Percentiles rank a stretch among this genome's conserved stretches.
These are phyloP conservation scores for Leishmania major DNA, from an alignment of 208 protist species.

Conservation along the genomic window DNA sequence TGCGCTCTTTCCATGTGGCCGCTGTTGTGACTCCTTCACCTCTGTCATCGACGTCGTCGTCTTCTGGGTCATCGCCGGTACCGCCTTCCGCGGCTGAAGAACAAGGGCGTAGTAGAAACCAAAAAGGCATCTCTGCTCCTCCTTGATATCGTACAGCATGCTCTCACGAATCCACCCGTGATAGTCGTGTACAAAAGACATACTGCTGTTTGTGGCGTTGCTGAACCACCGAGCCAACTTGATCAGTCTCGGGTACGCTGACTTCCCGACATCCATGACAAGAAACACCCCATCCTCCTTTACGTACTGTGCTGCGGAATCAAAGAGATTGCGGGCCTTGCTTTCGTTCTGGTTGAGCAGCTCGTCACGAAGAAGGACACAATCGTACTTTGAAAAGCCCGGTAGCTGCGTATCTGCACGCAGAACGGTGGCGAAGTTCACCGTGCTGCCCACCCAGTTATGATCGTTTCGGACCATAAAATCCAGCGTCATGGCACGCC, in stretches of 20 bases:
- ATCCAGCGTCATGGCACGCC: constrained; percentile 81
- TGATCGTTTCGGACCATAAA: constrained; percentile 86
- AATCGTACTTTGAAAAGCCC: constrained; percentile 73
- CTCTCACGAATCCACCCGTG: constrained; percentile 73
- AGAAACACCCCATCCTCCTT: constrained; percentile 61
- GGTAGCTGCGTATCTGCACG: constrained; percentile 37
- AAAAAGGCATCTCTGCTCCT: constrained; percentile 57
- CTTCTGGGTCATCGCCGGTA: neutral
- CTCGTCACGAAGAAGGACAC: constrained; percentile 77
- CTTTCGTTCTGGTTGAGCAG: constrained; percentile 55
- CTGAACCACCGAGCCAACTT: constrained; percentile 59
- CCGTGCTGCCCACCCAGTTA: constrained; percentile 81
- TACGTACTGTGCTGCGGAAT: constrained; percentile 55
- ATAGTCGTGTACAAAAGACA: constrained; percentile 81
- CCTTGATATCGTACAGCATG: constrained; percentile 62
- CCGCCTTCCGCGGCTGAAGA: constrained; percentile 22
- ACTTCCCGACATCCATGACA: constrained; percentile 82
- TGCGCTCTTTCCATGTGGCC: neutral
- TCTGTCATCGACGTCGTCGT: neutral
- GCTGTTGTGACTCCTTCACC: neutral
- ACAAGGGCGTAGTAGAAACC: constrained; percentile 76
- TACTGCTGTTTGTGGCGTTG: constrained; percentile 57
- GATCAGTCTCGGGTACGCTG: constrained; percentile 37
- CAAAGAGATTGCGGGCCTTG: constrained; percentile 58
- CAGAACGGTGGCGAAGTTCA: constrained; percentile 74